Evolutionary conservation across 2,329 filamentous ascomycete genomes (phyloP).

Genomic region (Colletotrichum truncatum): DNA sequence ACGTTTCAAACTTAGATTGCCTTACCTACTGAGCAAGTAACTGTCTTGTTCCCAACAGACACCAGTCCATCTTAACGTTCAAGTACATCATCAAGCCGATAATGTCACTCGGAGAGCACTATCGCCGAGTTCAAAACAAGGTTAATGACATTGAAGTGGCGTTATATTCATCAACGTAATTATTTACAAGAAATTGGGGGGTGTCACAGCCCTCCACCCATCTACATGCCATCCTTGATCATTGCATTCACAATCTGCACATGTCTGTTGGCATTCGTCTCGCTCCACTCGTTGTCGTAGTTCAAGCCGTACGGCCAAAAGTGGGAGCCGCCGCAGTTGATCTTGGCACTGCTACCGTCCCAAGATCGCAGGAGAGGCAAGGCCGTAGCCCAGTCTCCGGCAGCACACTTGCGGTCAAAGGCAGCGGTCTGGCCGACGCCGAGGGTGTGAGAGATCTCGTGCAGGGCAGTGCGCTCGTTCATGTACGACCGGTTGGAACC

Average conservation of each 20-base stretch:
- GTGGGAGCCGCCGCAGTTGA: slow-evolving; percentile 50
- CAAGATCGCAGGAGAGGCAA: slow-evolving; percentile 47
- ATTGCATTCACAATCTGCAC: slow-evolving; percentile 54
- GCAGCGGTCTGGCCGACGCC: slow-evolving; percentile 54
- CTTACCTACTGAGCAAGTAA: too few relatives aligned
- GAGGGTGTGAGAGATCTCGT: slow-evolving; percentile 58
- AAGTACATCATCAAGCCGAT: too few relatives aligned
- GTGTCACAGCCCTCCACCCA: neutral
- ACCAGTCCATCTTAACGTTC: too few relatives aligned
- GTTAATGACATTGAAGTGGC: neutral
- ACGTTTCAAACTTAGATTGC: too few relatives aligned
- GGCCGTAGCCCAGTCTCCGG: slow-evolving; percentile 51
- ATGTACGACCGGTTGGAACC: slow-evolving; percentile 55
- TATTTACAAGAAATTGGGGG: neutral
- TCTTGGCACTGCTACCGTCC: slow-evolving; percentile 47
- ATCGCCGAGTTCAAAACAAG: too few relatives aligned
- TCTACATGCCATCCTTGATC: slow-evolving; percentile 50
- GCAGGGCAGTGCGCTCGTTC: slow-evolving; percentile 57
- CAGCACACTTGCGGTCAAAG: slow-evolving; percentile 49
- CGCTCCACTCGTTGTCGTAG: slow-evolving; percentile 54
- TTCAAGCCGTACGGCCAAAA: slow-evolving; percentile 53
- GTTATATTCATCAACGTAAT: neutral
- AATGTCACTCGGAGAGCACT: too few relatives aligned
- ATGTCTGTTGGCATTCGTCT: slow-evolving; percentile 54
- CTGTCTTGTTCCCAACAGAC: too few relatives aligned